These are phyloP conservation scores for Kokia cookei DNA, from an alignment of 441 rosid species.

Conservation along the genomic window DNA sequence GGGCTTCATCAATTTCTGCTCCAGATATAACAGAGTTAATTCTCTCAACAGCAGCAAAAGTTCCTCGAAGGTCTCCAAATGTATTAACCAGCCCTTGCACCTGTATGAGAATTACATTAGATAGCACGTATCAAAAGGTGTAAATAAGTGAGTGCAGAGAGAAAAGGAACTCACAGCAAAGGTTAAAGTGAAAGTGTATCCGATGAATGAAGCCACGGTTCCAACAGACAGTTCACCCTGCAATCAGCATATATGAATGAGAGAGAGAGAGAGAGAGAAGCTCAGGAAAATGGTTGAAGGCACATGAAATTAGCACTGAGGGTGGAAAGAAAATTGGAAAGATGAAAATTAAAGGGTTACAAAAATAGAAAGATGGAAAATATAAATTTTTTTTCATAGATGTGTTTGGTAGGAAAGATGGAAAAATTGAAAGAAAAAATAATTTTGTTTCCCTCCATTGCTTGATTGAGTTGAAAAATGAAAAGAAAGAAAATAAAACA, in stretches of 20 bases:
- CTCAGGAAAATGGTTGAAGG: background rate
- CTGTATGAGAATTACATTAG: constrained; percentile 29
- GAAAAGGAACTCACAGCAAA: constrained; percentile 65
- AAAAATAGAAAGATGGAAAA: no score
- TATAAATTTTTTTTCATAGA: no score
- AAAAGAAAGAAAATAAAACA: no score
- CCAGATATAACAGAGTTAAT: constrained; percentile 74
- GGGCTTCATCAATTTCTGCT: constrained; percentile 81
- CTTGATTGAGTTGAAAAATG: no score
- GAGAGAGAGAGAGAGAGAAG: background rate
- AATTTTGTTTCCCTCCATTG: no score
- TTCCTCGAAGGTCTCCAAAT: constrained; percentile 86
- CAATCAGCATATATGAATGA: constrained; percentile 10
- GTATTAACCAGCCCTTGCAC: constrained; percentile 97
- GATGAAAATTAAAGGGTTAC: background rate
- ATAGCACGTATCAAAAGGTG: constrained; percentile 5
- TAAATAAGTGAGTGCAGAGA: constrained; percentile 7
- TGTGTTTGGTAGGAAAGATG: no score
- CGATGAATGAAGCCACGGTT: constrained; percentile 85
- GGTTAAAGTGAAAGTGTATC: constrained; percentile 89
- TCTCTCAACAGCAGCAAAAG: constrained; percentile 84
- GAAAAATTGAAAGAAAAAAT: no score
- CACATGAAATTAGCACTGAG: background rate
- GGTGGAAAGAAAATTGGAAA: background rate
- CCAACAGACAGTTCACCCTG: constrained; percentile 94